Conservation (phyloP, 1,284 basidiomycete species). For the Fistulina hepatica region DNA sequence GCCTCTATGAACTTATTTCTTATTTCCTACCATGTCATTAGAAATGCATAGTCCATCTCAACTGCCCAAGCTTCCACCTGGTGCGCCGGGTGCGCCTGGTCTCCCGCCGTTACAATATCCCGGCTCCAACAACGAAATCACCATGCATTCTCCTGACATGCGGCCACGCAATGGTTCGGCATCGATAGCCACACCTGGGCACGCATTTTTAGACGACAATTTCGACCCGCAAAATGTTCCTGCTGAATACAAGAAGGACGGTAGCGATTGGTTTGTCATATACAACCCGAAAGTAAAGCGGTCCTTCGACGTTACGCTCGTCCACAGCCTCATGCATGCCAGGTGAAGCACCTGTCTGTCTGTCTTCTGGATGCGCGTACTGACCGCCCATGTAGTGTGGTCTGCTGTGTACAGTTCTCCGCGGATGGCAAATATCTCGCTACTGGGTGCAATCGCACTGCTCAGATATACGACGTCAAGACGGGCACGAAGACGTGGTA, state of each 20-base stretch:
- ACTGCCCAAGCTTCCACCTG: neutral
- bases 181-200: neutral
- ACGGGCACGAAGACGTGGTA: constrained; percentile 76
- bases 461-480: constrained; percentile 89
- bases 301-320: constrained; percentile 76
- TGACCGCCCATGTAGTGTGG: constrained; percentile 47
- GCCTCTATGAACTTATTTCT: neutral
- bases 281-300: constrained; percentile 84
- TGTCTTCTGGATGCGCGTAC: neutral
- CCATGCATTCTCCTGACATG: neutral
- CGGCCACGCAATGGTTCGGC: neutral
- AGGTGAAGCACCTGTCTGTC: constrained; percentile 43
- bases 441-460: constrained; percentile 84
- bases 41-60: neutral
- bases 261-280: constrained; percentile 89
- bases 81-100: neutral
- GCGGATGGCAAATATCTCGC: constrained; percentile 83
- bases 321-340: constrained; percentile 89
- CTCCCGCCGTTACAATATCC: neutral
- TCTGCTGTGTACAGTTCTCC: constrained; percentile 88
- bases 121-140: neutral
- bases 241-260: constrained; percentile 40
- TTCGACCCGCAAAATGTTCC: constrained; percentile 28
- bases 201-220: constrained; percentile 20
- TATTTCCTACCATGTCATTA: too few relatives aligned